A percentile compares a stretch with the other conserved stretches of the same genome.
Conservation (phyloP, 257 asterid genomes). For the Jaltomata sinuosa region DNA sequence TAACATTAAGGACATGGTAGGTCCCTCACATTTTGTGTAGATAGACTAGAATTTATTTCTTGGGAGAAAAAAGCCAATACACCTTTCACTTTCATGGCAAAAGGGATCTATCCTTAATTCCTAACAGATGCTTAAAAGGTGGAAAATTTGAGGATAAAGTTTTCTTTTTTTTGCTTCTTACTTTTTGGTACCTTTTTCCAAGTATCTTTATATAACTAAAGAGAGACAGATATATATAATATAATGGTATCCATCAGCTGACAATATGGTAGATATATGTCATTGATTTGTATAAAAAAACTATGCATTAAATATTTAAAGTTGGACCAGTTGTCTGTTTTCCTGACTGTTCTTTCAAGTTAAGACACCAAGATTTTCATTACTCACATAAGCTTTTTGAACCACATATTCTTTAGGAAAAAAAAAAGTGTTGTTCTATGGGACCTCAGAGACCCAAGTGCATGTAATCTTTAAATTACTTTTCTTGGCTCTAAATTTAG, state of each 20-base stretch:
- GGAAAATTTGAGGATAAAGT: conserved; percentile 16
- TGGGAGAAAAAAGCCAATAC: conserved; percentile 1
- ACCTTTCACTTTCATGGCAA: conserved; percentile 6
- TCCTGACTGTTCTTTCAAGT: conserved; percentile 11
- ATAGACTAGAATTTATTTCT: neutral
- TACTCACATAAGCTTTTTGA: conserved; percentile 12
- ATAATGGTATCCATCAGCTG: neutral
- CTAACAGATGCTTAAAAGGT: conserved; percentile 14
- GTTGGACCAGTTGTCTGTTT: neutral
- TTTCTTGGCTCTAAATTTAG: neutral
- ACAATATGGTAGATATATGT: neutral
- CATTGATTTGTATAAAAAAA: neutral
- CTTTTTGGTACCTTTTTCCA: neutral
- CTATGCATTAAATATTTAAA: neutral
- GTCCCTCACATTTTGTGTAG: conserved; percentile 6
- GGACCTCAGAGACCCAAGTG: conserved; percentile 1
- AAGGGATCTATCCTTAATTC: conserved; percentile 5
- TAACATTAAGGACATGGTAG: neutral
- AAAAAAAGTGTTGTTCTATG: conserved; percentile 34
- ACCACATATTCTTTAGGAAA: conserved; percentile 35
- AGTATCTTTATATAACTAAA: neutral
- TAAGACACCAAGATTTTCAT: conserved; percentile 26
- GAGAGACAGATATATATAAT: neutral
- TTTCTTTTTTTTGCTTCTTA: conserved; percentile 11
- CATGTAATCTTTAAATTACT: conserved; percentile 19